These are phyloP conservation scores for Alnus rubra DNA, from an alignment of 306 rosid genomes.

Conservation along the genomic window DNA sequence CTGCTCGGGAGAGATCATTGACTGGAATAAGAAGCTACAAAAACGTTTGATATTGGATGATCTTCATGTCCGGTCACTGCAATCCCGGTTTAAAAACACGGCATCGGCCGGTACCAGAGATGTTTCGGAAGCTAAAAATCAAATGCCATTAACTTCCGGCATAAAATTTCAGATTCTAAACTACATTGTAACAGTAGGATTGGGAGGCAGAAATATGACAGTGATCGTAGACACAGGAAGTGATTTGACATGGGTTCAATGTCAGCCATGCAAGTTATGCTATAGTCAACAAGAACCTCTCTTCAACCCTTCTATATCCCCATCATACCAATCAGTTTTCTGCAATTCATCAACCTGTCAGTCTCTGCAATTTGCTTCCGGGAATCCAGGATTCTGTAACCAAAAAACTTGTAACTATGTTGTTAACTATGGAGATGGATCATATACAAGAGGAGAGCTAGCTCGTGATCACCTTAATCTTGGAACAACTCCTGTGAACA, in stretches of 20 bases:
- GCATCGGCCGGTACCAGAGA: slow-evolving; percentile 25
- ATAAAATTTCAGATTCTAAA: slow-evolving; percentile 59
- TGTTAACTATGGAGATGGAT: slow-evolving; percentile 79
- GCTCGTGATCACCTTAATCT: slow-evolving; percentile 53
- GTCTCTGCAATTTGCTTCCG: slow-evolving; percentile 44
- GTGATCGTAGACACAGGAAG: slow-evolving; percentile 92
- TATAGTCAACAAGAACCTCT: slow-evolving; percentile 73
- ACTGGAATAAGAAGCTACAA: slow-evolving; percentile 43
- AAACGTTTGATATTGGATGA: slow-evolving; percentile 49
- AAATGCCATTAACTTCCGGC: slow-evolving; percentile 71
- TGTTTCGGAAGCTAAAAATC: slow-evolving; percentile 40
- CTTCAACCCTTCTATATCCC: slow-evolving; percentile 61
- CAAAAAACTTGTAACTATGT: slow-evolving; percentile 49
- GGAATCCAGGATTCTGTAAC: slow-evolving; percentile 44
- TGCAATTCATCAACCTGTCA: slow-evolving; percentile 67
- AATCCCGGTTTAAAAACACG: slow-evolving; percentile 34
- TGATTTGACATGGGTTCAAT: slow-evolving; percentile 85
- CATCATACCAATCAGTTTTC: slow-evolving; percentile 51
- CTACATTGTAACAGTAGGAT: slow-evolving; percentile 68
- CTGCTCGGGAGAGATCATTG: slow-evolving; percentile 49
- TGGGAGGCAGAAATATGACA: slow-evolving; percentile 59
- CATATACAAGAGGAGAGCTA: slow-evolving; percentile 58
- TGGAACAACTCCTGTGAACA: slow-evolving; percentile 42
- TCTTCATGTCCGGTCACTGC: slow-evolving; percentile 50
- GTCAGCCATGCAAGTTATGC: slow-evolving; percentile 75